These are phyloP conservation scores for Trichoderma cornu-damae DNA, from an alignment of 2,329 filamentous ascomycete species.

Conservation along the genomic window DNA sequence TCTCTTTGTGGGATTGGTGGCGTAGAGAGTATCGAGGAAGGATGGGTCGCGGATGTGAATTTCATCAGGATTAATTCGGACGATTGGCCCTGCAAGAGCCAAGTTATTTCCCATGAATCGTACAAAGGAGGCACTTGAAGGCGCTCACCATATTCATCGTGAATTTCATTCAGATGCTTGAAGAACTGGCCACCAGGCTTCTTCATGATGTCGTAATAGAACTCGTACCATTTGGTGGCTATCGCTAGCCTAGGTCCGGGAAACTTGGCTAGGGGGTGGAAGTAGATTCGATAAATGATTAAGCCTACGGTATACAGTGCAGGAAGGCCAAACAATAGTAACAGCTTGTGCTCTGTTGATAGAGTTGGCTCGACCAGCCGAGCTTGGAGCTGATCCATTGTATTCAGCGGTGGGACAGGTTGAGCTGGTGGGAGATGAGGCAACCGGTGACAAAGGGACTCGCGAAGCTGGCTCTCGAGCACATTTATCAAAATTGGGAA, in stretches of 20 bases:
- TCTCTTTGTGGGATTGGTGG: neutral
- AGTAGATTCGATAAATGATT: constrained; percentile 21
- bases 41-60: constrained; percentile 28
- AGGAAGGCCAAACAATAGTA: neutral
- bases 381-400: neutral
- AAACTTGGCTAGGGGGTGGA: constrained; percentile 27
- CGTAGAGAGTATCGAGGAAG: constrained; percentile 26
- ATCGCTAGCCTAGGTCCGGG: constrained; percentile 33
- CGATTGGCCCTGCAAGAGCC: constrained; percentile 26
- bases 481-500: neutral
- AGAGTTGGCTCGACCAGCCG: neutral
- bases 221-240: constrained; percentile 30
- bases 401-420: neutral
- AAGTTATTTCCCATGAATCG: neutral
- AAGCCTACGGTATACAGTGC: neutral
- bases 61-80: constrained; percentile 29
- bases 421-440: neutral
- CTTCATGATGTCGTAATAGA: constrained; percentile 30
- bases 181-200: constrained; percentile 26
- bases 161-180: constrained; percentile 30
- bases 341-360: neutral
- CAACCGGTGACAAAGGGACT: too few species aligned
- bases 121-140: too few species aligned
- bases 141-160: constrained; percentile 31
- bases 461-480: neutral